Evolutionary conservation across 192 early-diverging fungal genomes (phyloP).

Genomic region (Lobosporangium transversale): DNA sequence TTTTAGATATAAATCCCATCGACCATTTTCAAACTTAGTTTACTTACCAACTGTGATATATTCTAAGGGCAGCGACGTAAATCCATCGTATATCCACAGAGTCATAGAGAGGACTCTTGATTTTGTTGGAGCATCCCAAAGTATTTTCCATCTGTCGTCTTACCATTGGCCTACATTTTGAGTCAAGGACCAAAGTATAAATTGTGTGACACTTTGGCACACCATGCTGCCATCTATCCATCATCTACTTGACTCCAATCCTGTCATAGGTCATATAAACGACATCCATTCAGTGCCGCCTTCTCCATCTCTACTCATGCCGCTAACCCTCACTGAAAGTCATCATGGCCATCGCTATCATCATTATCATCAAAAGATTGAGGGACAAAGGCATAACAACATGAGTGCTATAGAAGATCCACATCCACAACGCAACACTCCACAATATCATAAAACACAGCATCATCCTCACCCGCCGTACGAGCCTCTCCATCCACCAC

Average conservation of each 20-base stretch:
- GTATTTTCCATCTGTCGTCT: neutral
- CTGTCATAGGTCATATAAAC: neutral
- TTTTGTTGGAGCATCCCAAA: neutral
- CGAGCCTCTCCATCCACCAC: conserved; percentile 14
- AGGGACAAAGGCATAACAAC: conserved; percentile 7
- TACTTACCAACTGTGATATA: too few species aligned
- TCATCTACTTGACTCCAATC: conserved; percentile 29
- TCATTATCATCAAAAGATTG: neutral
- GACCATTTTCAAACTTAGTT: too few species aligned
- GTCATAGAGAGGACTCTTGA: too few species aligned
- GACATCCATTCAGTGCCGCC: neutral
- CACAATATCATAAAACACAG: neutral
- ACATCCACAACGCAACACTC: conserved; percentile 3
- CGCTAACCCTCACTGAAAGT: neutral
- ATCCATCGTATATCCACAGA: too few species aligned
- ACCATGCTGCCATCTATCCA: conserved; percentile 49
- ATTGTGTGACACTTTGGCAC: neutral
- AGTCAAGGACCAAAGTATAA: neutral
- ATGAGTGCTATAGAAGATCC: neutral
- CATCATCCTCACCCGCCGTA: conserved; percentile 11
- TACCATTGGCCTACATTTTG: neutral
- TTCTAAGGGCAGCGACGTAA: too few species aligned
- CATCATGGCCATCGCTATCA: neutral
- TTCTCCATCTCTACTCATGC: too few species aligned
- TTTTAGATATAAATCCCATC: too few species aligned